Base-by-base conservation (phyloP, 768 basidiomycete species). In the Cubamyces sp. region DNA sequence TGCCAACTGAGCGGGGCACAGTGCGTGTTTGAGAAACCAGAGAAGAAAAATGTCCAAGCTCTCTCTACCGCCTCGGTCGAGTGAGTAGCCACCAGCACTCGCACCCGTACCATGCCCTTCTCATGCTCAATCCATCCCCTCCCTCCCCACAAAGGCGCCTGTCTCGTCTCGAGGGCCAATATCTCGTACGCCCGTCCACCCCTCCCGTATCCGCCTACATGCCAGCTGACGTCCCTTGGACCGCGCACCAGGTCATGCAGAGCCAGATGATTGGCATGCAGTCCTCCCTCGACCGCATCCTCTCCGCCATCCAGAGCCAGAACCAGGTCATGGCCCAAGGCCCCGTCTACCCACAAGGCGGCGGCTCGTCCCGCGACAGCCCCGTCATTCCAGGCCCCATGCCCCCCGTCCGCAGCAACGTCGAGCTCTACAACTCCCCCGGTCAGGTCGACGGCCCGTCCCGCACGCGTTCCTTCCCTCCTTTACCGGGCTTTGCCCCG, bases 181-280 rank as follows among this genome's bases (percentile, higher is more conserved):
- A 92, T 72, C 70, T 94, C 73, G 90, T 92, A 78, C 60, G 77
- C 30, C 45, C 1, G 9, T 41, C 26, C 5, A 15, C 23, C 40
- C 18, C 48, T 3, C 23, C 39, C 18, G 5, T 26, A 47, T 60
- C 28, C 15, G 21, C n/a, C 37, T 48, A 56, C 64, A 47, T 45
- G 37, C 25, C 19, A 18, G 18, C 54, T 41, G 18, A 54, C 18
- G 39, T 18, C 19, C 60, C 63, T 40, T 34, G 34, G 5, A 11
- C 4, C 34, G 34, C 43, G 49, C 49, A 55, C 26, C 64, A 92
- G 91, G 88, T 92, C 67, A 91, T 94, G 85, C 91, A 94, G 74
- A 92, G 91, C 76, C 92, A 94, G 73, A 93, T 94, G 90, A 94
- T 94, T 68, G 92, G 92, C 68, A 91, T 94, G 88, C 93, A 94